These are phyloP conservation scores for Eimeria acervulina DNA, from an alignment of 169 alveolate species.

Conservation along the genomic window DNA sequence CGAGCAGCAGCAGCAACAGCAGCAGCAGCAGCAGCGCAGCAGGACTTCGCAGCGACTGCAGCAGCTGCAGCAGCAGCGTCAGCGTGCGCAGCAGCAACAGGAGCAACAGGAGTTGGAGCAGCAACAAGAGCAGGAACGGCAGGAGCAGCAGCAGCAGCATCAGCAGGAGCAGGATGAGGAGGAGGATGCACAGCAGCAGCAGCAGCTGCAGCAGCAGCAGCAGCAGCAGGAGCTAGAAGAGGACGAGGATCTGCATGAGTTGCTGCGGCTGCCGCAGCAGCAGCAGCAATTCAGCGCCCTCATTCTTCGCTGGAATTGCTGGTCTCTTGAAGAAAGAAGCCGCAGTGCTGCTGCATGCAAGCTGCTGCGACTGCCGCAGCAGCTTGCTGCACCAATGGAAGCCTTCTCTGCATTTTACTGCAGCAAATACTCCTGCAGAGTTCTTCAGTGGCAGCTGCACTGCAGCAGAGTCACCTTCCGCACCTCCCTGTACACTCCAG, in stretches of 20 bases:
- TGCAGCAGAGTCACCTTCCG: constrained; percentile 54
- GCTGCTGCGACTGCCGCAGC: constrained; percentile 62
- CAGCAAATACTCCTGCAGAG: constrained; percentile 12
- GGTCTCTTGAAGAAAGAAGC: background rate
- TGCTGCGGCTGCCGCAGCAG: constrained; percentile 15
- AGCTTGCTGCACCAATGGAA: background rate
- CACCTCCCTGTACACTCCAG: constrained; percentile 33
- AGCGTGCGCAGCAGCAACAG: background rate
- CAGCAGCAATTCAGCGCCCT: constrained; percentile 25
- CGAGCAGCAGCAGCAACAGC: constrained; percentile 5
- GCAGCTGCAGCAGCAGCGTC: background rate
- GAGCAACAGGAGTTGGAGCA: background rate
- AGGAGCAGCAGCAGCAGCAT: constrained; percentile 20
- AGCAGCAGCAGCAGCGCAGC: background rate
- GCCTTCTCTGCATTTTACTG: constrained; percentile 22
- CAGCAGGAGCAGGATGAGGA: constrained; percentile 9
- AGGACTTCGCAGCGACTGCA: too few species aligned
- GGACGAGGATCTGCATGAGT: background rate
- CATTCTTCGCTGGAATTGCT: constrained; percentile 56
- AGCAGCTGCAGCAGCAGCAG: background rate
- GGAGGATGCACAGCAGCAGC: background rate
- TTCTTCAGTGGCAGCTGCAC: constrained; percentile 36
- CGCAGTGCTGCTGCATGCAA: too few species aligned
- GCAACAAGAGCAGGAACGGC: background rate
- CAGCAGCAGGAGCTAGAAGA: constrained; percentile 27